Conservation (phyloP, 1,139 yeast species). For the Hanseniaspora sp. region DNA sequence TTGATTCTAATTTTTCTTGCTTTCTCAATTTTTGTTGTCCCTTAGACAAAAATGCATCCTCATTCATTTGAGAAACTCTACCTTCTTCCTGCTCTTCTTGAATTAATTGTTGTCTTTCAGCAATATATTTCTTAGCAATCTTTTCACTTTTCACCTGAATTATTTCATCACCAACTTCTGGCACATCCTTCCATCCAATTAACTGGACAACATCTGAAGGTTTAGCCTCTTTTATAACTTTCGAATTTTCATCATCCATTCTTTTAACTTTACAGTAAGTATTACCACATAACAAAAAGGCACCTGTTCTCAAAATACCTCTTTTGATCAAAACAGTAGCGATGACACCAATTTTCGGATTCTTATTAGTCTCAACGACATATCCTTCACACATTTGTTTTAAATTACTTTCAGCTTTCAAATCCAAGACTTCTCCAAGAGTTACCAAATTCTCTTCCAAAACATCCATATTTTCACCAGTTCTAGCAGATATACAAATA, state of each 20-base stretch:
- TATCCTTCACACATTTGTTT: conserved; percentile 65
- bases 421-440: conserved; percentile 70
- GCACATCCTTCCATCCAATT: conserved; percentile 90
- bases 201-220: conserved; percentile 90
- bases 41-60: conserved; percentile 25
- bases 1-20: conserved; percentile 18
- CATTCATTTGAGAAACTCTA: conserved; percentile 63
- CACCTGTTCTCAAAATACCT: conserved; percentile 65
- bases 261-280: conserved; percentile 79
- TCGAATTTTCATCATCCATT: conserved; percentile 68
- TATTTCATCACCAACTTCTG: conserved; percentile 82
- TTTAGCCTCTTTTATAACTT: conserved; percentile 45
- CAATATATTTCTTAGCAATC: conserved; percentile 62
- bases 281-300: conserved; percentile 67
- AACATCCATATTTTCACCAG: conserved; percentile 76
- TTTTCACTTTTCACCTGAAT: conserved; percentile 66
- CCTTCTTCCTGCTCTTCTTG: conserved; percentile 51
- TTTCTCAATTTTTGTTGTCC: conserved; percentile 30
- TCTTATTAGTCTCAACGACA: conserved; percentile 75
- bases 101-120: conserved; percentile 47
- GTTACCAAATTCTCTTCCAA: conserved; percentile 83
- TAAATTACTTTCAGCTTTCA: conserved; percentile 47
- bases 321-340: conserved; percentile 76
- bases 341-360: conserved; percentile 66
- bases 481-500: conserved; percentile 76